Evolutionary conservation across 495 filamentous ascomycete species (phyloP).

Genomic region (Penicillium soppii): DNA sequence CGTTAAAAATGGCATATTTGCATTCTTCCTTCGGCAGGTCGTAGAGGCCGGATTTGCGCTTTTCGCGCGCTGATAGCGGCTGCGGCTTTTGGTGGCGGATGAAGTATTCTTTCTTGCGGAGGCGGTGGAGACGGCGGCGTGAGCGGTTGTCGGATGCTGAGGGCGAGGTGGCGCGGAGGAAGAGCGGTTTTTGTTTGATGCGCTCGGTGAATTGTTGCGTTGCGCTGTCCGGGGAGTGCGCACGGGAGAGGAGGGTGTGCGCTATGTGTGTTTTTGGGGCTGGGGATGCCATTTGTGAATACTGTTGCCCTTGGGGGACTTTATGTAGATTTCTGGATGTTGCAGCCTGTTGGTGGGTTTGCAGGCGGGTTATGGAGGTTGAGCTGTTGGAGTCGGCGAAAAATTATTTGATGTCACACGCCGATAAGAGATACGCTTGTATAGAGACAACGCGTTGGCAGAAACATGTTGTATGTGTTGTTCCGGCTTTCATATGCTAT

Average conservation of each 20-base stretch:
- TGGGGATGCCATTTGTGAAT: slow-evolving; percentile 28
- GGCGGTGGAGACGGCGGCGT: slow-evolving; percentile 57
- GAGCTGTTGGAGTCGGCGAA: slow-evolving; percentile 15
- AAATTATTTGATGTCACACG: slow-evolving; percentile 26
- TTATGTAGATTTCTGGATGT: background rate
- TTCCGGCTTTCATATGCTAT: too few relatives aligned
- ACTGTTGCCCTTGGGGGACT: background rate
- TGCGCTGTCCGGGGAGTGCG: slow-evolving; percentile 70
- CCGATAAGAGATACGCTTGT: too few relatives aligned
- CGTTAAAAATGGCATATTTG: slow-evolving; percentile 74
- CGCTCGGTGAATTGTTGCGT: slow-evolving; percentile 73
- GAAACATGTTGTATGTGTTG: too few relatives aligned
- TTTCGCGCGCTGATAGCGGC: slow-evolving; percentile 78
- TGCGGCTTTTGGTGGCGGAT: slow-evolving; percentile 65
- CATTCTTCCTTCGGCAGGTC: slow-evolving; percentile 65
- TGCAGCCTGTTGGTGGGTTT: background rate
- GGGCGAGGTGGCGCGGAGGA: slow-evolving; percentile 70
- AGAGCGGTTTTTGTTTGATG: slow-evolving; percentile 78
- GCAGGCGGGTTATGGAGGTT: slow-evolving; percentile 1
- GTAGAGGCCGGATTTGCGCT: slow-evolving; percentile 69
- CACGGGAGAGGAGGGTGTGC: slow-evolving; percentile 66
- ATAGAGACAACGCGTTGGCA: too few relatives aligned
- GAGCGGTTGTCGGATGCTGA: slow-evolving; percentile 60
- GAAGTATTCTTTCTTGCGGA: slow-evolving; percentile 54
- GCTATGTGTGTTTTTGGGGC: slow-evolving; percentile 51